These are phyloP conservation scores for Candida coquimbonensis DNA, from an alignment of 805 yeast genomes.

Conservation along the genomic window DNA sequence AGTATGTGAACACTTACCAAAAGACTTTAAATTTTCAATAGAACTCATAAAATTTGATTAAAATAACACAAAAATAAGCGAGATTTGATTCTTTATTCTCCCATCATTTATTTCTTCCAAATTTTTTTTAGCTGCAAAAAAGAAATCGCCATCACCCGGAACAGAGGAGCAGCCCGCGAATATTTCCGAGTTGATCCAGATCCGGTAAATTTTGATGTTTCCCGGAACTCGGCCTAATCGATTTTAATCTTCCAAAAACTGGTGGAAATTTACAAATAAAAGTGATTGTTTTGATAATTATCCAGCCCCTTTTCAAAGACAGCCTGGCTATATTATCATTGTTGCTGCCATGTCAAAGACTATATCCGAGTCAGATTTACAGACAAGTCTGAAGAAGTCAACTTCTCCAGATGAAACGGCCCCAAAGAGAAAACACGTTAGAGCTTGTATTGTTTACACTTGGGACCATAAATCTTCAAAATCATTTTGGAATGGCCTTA, in stretches of 20 bases:
- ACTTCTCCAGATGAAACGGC: conserved; percentile 81
- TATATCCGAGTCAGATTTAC: conserved; percentile 32
- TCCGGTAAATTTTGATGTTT: not conserved
- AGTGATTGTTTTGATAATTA: no score
- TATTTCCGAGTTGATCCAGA: not conserved
- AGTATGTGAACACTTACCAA: conserved; percentile 38
- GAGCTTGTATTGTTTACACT: conserved; percentile 91
- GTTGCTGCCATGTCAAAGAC: conserved; percentile 18
- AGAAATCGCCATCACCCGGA: not conserved
- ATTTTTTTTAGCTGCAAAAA: not conserved
- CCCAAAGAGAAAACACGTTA: conserved; percentile 92
- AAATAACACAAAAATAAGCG: not conserved
- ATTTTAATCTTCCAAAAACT: not conserved
- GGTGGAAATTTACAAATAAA: not conserved
- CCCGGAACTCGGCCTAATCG: not conserved
- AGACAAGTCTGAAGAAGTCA: conserved; percentile 57
- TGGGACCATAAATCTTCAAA: conserved; percentile 89
- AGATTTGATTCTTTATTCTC: no score
- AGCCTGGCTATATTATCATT: no score
- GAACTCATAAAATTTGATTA: conserved; percentile 54
- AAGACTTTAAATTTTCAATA: conserved; percentile 82
- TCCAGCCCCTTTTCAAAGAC: not conserved
- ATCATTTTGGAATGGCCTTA: conserved; percentile 80
- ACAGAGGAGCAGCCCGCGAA: not conserved
- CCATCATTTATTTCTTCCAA: not conserved